These are phyloP conservation scores for Pythium volutum DNA, from an alignment of 352 stramenopile genomes.

Conservation along the genomic window DNA sequence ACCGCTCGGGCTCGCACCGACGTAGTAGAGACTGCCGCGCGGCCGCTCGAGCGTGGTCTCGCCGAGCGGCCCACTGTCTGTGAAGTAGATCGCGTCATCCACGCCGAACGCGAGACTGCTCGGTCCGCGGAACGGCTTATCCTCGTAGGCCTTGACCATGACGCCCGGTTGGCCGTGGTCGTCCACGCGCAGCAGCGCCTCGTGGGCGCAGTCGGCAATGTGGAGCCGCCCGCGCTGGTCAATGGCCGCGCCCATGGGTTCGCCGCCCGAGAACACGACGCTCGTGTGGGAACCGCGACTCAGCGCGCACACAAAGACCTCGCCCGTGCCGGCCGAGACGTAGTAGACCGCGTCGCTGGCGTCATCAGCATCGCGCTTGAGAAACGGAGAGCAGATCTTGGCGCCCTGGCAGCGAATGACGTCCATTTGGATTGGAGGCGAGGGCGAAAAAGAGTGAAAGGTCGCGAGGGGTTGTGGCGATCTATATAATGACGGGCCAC, in stretches of 20 bases:
- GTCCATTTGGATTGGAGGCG: not conserved
- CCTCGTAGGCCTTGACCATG: constrained; percentile 84
- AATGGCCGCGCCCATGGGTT: constrained; percentile 65
- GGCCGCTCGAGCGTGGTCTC: constrained; percentile 84
- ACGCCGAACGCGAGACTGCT: constrained; percentile 57
- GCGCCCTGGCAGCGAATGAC: constrained; percentile 55
- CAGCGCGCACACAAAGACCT: constrained; percentile 49
- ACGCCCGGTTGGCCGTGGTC: constrained; percentile 53
- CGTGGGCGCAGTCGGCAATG: constrained; percentile 69
- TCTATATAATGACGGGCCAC: too few relatives aligned
- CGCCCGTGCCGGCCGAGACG: constrained; percentile 64
- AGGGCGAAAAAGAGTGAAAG: constrained; percentile 10
- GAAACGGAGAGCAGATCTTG: constrained; percentile 78
- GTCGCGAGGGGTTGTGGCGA: not conserved
- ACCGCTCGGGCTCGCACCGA: constrained; percentile 56
- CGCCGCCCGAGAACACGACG: constrained; percentile 64
- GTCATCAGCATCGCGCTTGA: constrained; percentile 24
- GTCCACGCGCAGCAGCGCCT: constrained; percentile 68
- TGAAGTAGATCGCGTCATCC: constrained; percentile 78
- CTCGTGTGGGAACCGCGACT: constrained; percentile 35
- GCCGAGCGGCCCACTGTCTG: constrained; percentile 78
- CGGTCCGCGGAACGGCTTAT: constrained; percentile 67
- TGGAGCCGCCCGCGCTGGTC: constrained; percentile 59
- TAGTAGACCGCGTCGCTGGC: constrained; percentile 48
- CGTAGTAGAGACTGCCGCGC: constrained; percentile 75